These are phyloP conservation scores for Dendrobium chrysotoxum DNA, from an alignment of 106 monocot species.

Conservation along the genomic window DNA sequence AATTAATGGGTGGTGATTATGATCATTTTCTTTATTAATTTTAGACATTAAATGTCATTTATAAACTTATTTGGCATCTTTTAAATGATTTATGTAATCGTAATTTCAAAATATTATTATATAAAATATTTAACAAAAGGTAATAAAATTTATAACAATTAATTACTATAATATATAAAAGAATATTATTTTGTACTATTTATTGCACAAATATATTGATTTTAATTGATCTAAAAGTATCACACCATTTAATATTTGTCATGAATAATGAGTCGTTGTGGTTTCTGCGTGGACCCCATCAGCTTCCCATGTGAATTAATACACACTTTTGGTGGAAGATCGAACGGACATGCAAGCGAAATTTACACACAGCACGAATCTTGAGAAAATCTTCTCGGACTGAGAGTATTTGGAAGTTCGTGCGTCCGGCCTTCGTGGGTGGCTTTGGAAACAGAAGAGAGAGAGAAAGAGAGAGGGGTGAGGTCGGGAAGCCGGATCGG, in stretches of 20 bases:
- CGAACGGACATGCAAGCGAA: neutral
- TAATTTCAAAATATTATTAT: too few species aligned
- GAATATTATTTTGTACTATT: neutral
- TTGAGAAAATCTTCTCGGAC: neutral
- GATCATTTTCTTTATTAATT: too few species aligned
- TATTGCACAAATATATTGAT: neutral
- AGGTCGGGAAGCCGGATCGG: conserved; percentile 1
- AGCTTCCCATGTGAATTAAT: neutral
- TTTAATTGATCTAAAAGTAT: too few species aligned
- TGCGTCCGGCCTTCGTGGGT: neutral
- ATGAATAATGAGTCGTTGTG: neutral
- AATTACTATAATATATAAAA: neutral
- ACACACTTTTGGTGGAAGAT: neutral
- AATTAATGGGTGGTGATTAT: too few species aligned
- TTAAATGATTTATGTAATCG: too few species aligned
- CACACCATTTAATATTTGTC: neutral
- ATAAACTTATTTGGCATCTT: too few species aligned
- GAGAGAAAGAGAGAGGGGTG: neutral
- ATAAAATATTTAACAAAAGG: too few species aligned
- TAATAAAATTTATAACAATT: neutral
- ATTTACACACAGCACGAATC: neutral
- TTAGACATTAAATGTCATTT: too few species aligned
- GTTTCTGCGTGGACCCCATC: neutral
- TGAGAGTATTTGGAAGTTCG: neutral
- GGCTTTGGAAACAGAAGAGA: neutral